phyloP scores from a whole-genome alignment of 805 yeast species.

The Metschnikowia peoriensis region DNA sequence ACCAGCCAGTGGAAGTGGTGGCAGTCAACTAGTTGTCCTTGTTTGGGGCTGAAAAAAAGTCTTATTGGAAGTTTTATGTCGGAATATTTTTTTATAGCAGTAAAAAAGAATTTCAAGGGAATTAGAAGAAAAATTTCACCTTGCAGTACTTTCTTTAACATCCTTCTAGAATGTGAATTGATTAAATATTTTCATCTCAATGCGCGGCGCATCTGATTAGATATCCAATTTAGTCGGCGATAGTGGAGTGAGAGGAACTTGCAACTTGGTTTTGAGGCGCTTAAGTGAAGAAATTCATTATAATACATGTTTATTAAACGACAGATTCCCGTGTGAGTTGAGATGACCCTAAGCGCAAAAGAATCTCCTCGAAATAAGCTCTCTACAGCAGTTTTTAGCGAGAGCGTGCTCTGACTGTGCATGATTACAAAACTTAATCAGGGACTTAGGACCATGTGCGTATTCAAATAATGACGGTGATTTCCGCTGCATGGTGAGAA shows the following conservation, averaged over 20 bases:
- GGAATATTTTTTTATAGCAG: no score
- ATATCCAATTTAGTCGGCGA: background rate
- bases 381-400: background rate
- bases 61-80: background rate
- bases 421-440: no score
- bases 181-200: background rate
- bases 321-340: background rate
- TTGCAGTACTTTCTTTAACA: background rate
- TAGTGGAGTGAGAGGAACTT: background rate
- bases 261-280: no score
- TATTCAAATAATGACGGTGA: no score
- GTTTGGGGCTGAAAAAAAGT: background rate
- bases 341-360: background rate
- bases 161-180: background rate
- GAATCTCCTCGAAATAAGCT: background rate
- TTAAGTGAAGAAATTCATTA: no score
- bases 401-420: background rate
- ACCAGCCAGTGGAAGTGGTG: background rate
- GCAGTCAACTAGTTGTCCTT: slow-evolving; percentile 1
- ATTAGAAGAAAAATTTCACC: background rate
- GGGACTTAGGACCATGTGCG: no score
- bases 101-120: background rate
- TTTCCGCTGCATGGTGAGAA: no score
- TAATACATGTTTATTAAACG: background rate
- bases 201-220: background rate